Evolutionary conservation across 768 basidiomycete species (phyloP).

Genomic region (Hericium coralloides): DNA sequence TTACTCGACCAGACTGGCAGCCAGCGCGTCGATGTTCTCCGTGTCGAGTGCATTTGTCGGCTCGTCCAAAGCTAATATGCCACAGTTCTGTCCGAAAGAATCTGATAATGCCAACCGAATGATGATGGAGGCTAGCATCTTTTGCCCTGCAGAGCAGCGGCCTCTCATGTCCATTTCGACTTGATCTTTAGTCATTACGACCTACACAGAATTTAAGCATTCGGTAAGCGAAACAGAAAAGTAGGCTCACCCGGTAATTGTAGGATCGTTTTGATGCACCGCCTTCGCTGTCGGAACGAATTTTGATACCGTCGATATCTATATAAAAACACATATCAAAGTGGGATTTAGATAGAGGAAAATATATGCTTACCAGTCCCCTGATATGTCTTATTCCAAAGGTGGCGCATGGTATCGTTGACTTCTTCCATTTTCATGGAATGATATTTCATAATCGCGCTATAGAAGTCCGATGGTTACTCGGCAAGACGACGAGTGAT

Average conservation of each 20-base stretch:
- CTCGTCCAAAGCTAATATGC: conserved; percentile 94
- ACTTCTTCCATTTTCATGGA: conserved; percentile 98
- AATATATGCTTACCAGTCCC: conserved; percentile 65
- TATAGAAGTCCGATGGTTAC: conserved; percentile 23
- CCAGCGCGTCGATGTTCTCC: conserved; percentile 93
- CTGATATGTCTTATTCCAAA: conserved; percentile 99
- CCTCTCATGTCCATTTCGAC: conserved; percentile 99
- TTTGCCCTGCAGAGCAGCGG: conserved; percentile 96
- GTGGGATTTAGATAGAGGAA: background rate
- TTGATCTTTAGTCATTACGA: conserved; percentile 98
- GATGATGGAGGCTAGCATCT: conserved; percentile 97
- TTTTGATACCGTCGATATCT: conserved; percentile 98
- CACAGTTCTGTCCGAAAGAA: conserved; percentile 96
- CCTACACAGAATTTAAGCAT: conserved; percentile 34
- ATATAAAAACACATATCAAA: conserved; percentile 1
- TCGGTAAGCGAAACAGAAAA: background rate
- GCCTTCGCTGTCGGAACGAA: conserved; percentile 89
- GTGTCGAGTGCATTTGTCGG: conserved; percentile 95
- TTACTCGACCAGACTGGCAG: conserved; percentile 85
- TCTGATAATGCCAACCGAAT: conserved; percentile 96
- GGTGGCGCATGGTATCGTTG: conserved; percentile 92
- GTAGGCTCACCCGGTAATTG: conserved; percentile 73
- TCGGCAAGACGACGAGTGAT: background rate
- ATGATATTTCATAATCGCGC: conserved; percentile 99
- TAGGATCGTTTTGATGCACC: conserved; percentile 87